Evolutionary conservation across 129 eudicot genomes (phyloP), one percentile per base, ranked within the genome.

Genomic region (Lactuca saligna): DNA sequence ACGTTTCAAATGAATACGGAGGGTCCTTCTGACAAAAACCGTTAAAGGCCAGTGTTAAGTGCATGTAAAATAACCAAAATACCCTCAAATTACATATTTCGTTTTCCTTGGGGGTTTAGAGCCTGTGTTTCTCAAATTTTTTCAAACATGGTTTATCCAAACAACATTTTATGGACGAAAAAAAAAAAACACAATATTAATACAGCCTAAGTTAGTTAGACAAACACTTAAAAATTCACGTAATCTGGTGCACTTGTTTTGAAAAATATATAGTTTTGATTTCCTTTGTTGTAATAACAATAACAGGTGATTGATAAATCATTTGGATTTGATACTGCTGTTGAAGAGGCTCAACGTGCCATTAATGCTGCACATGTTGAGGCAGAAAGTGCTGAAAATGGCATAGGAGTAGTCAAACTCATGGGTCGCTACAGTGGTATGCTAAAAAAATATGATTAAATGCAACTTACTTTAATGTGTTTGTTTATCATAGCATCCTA

Each of bases 291-390:
- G 2, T 42, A 42, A 42, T 7, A 46, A 46, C 14, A 38, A 33
- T 54, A 66, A 49, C 83, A 90, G 97, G 95, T 91, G 63, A 91
- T 91, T 80, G 98, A 91, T 76, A 86, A 44, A 79, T 91, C 98
- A 25, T 78, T 78, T 64, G 82, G 82, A 49, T 78, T 78, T 57
- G 82, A 78, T 64, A 70, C 82, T 37, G 82, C 82, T 38, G 77
- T 78, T 31, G 82, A 78, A 71, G 82, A 78, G 68, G 82, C 82
- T 71, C 82, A 78, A 71, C 82, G 82, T 64, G 82, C 82, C 48
- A 78, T 78, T 48, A 78, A 78, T 71, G 82, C 82, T 55, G 82
- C 82, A 57, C 82, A 78, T 10, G 82, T 78, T 72, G 77, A 78
- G 49, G 82, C 82, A 14, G 82, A 78, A 70, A 78, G 82, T 71